phyloP scores from a whole-genome alignment of 2,329 filamentous ascomycete species.

The Alternaria viburni region DNA sequence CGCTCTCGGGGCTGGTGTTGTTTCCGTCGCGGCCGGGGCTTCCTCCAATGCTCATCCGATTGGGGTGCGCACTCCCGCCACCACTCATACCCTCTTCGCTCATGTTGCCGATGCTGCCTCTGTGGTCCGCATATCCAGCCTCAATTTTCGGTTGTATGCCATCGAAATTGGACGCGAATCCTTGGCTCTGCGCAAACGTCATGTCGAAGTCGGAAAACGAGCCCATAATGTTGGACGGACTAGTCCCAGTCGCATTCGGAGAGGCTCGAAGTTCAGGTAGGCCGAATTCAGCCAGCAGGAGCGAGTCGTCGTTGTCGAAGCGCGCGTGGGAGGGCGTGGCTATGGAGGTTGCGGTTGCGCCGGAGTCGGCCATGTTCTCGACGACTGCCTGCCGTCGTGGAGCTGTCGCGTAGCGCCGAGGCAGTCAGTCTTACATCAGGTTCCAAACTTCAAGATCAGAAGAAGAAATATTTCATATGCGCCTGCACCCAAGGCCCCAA shows the following conservation, averaged over 20 bases:
- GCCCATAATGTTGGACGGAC: conserved; percentile 35
- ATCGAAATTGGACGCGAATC: conserved; percentile 28
- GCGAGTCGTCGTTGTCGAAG: conserved; percentile 43
- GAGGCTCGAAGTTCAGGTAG: conserved; percentile 39
- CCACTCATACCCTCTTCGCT: conserved; percentile 43
- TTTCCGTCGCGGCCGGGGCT: conserved; percentile 42
- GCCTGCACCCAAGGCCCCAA: neutral
- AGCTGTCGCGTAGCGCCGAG: conserved; percentile 8
- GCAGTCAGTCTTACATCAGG: conserved; percentile 31
- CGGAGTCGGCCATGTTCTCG: conserved; percentile 36
- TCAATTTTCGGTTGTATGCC: conserved; percentile 31
- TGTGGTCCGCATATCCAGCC: conserved; percentile 31
- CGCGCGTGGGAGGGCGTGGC: conserved; percentile 34
- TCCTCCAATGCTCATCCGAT: conserved; percentile 41
- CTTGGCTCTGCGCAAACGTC: conserved; percentile 34
- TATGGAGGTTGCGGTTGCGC: conserved; percentile 37
- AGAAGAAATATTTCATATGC: conserved; percentile 7
- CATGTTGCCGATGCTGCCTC: conserved; percentile 39
- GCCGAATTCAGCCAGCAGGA: conserved; percentile 46
- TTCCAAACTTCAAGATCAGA: neutral
- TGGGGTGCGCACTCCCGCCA: conserved; percentile 34
- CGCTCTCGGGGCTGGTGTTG: conserved; percentile 47
- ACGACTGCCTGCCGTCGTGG: conserved; percentile 28
- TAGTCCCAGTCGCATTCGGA: conserved; percentile 29
- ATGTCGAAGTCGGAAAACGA: conserved; percentile 43